These are phyloP conservation scores for Heterobasidion irregulare DNA, from an alignment of 1,284 basidiomycete genomes.

Conservation along the genomic window DNA sequence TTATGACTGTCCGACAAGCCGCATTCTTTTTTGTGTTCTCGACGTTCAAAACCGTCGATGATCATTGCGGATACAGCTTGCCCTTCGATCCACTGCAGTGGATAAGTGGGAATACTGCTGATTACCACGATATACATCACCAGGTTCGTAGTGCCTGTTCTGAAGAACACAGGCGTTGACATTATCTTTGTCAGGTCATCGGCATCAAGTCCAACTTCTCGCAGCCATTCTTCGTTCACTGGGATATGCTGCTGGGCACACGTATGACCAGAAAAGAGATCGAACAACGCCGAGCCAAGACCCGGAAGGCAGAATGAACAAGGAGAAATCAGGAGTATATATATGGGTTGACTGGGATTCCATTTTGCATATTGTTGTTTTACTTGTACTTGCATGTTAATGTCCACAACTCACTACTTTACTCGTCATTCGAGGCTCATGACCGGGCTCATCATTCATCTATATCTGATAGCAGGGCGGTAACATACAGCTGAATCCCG, in stretches of 20 bases:
- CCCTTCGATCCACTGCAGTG: constrained; percentile 89
- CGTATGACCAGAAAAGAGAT: constrained; percentile 72
- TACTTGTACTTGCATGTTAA: not conserved
- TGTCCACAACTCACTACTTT: not conserved
- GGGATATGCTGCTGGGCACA: constrained; percentile 77
- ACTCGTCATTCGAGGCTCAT: not conserved
- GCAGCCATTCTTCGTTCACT: constrained; percentile 90
- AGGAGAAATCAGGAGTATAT: not conserved
- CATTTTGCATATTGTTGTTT: not conserved
- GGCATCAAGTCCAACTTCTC: constrained; percentile 97
- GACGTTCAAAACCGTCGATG: constrained; percentile 93
- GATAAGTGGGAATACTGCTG: constrained; percentile 88
- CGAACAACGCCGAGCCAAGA: constrained; percentile 26
- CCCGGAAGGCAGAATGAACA: constrained; percentile 3
- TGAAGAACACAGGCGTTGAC: not conserved
- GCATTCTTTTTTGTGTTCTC: constrained; percentile 80
- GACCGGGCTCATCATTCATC: too few relatives aligned
- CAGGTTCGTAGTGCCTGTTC: constrained; percentile 41
- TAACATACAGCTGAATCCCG: too few relatives aligned
- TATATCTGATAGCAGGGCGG: too few relatives aligned
- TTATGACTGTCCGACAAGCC: constrained; percentile 81
- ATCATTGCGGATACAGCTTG: constrained; percentile 90
- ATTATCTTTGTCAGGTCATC: constrained; percentile 42
- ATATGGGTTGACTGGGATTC: not conserved
- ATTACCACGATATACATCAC: constrained; percentile 99